These are phyloP conservation scores for Domatiomyces globalis DNA, from an alignment of 2,329 filamentous ascomycete species.

Conservation along the genomic window DNA sequence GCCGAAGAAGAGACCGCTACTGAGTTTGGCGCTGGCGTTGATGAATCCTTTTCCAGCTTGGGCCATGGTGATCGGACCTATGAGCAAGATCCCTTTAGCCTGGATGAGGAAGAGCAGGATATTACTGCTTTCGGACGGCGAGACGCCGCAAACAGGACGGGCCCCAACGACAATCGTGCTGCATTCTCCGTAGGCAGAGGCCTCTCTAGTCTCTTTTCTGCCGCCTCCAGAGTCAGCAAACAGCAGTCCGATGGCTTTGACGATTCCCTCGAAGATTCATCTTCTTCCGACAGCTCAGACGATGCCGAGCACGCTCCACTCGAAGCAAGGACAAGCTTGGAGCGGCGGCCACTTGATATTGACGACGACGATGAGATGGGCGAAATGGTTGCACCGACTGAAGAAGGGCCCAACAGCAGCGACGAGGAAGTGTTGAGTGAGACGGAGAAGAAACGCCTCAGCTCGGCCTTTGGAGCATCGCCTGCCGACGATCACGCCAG, in stretches of 20 bases:
- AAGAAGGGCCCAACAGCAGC: conserved; percentile 18
- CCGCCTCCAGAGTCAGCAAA: conserved; percentile 1
- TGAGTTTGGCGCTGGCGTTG: conserved; percentile 19
- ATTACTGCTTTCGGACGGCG: conserved; percentile 18
- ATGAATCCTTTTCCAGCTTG: conserved; percentile 21
- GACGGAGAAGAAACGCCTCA: conserved; percentile 12
- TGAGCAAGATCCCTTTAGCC: conserved; percentile 18
- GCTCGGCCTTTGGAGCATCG: conserved; percentile 8
- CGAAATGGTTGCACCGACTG: conserved; percentile 31
- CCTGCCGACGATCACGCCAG: conserved; percentile 15
- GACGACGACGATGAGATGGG: conserved; percentile 40
- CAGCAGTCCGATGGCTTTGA: conserved; percentile 16
- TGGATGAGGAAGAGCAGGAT: conserved; percentile 19
- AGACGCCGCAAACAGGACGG: conserved; percentile 6
- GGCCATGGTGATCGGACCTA: conserved; percentile 28
- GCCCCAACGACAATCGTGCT: conserved; percentile 3
- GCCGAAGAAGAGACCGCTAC: conserved; percentile 22
- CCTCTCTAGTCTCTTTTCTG: conserved; percentile 16
- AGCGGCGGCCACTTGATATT: conserved; percentile 43
- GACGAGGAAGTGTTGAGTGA: conserved; percentile 17
- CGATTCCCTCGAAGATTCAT: conserved; percentile 16
- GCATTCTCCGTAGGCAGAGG: conserved; percentile 19
- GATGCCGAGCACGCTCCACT: conserved; percentile 14
- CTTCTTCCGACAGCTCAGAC: conserved; percentile 14
- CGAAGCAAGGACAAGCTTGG: conserved; percentile 26